phyloP scores from a whole-genome alignment of 192 early-diverging fungal genomes.

The Coemansia reversa region DNA sequence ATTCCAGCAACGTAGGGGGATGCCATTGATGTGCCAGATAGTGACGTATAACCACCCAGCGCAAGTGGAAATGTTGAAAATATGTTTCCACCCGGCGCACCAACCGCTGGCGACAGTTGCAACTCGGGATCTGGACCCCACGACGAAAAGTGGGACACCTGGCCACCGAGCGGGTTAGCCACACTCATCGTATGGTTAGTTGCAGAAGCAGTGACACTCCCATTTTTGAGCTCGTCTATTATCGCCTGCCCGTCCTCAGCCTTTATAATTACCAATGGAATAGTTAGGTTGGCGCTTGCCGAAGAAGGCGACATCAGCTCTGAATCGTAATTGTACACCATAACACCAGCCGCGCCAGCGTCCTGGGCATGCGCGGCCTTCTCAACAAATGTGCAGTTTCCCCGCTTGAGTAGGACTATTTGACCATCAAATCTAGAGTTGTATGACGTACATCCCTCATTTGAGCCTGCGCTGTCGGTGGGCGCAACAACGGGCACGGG shows the following conservation, averaged over 20 bases:
- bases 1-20: conserved; percentile 59
- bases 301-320: conserved; percentile 49
- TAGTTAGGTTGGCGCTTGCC: conserved; percentile 40
- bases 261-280: conserved; percentile 61
- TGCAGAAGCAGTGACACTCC: conserved; percentile 47
- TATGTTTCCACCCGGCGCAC: conserved; percentile 64
- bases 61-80: conserved; percentile 61
- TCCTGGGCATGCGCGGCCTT: conserved; percentile 59
- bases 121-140: conserved; percentile 72
- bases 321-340: conserved; percentile 62
- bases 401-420: conserved; percentile 67
- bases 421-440: conserved; percentile 40
- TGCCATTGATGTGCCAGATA: conserved; percentile 71
- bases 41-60: conserved; percentile 55
- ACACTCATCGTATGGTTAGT: conserved; percentile 51
- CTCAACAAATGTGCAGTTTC: conserved; percentile 63
- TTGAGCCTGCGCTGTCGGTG: conserved; percentile 45
- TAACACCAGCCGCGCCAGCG: conserved; percentile 63
- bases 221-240: conserved; percentile 43
- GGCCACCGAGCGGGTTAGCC: conserved; percentile 57
- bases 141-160: conserved; percentile 70
- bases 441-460: conserved; percentile 61
- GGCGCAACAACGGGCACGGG: conserved; percentile 46
- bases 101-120: conserved; percentile 62
- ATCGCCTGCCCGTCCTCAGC: conserved; percentile 55